Percentiles rank a stretch among this genome's conserved stretches.
Evolutionary conservation across 1,284 basidiomycete genomes (phyloP).

Genomic region (Apiotrichum siamense): DNA sequence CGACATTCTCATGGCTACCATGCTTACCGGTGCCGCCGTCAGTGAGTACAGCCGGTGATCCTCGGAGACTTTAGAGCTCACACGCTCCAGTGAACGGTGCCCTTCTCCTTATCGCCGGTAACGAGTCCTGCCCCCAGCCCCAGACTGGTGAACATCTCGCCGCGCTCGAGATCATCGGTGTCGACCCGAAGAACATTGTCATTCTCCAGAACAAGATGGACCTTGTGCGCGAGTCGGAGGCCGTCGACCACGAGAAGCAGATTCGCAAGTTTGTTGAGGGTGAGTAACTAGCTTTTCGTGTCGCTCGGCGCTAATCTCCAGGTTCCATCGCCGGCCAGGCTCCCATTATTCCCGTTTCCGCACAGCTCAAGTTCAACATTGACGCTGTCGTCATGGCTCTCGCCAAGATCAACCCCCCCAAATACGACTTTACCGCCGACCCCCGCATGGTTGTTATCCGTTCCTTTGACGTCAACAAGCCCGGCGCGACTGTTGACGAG

Average conservation of each 20-base stretch:
- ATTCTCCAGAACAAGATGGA: constrained; percentile 98
- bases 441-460: constrained; percentile 96
- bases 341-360: constrained; percentile 97
- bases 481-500: constrained; percentile 92
- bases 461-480: constrained; percentile 99
- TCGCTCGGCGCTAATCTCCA: constrained; percentile 32
- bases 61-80: too few relatives aligned
- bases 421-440: constrained; percentile 85
- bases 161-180: constrained; percentile 95
- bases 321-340: constrained; percentile 95
- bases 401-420: constrained; percentile 88
- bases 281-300: constrained; percentile 30
- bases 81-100: constrained; percentile 82
- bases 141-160: constrained; percentile 98
- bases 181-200: constrained; percentile 87
- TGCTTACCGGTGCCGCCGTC: constrained; percentile 99
- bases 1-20: constrained; percentile 95
- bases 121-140: constrained; percentile 97
- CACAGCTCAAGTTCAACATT: constrained; percentile 98
- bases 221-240: constrained; percentile 84
- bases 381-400: constrained; percentile 99
- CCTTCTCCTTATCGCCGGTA: constrained; percentile 87
- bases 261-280: constrained; percentile 90
- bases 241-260: constrained; percentile 86
- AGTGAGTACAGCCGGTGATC: constrained; percentile 47